Conservation (phyloP, 2,329 filamentous ascomycete genomes). For the Epichloe gansuensis region DNA sequence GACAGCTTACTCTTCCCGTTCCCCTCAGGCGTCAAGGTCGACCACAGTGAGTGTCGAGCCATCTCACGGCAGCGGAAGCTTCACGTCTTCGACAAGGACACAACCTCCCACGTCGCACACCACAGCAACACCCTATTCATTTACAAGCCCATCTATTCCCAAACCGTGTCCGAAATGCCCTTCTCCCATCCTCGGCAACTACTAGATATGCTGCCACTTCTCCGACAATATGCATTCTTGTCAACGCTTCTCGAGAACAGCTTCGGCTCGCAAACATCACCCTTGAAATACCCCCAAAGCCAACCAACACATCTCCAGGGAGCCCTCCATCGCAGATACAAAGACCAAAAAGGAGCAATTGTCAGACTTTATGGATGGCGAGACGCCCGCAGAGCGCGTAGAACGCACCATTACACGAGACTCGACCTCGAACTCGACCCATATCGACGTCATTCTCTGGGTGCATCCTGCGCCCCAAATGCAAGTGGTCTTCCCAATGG, state of each 20-base stretch:
- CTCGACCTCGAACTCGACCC: slow-evolving; percentile 9
- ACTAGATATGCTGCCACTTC: slow-evolving; percentile 56
- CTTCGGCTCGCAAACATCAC: slow-evolving; percentile 32
- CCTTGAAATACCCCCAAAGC: slow-evolving; percentile 1
- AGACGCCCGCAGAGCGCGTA: not conserved
- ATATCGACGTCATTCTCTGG: slow-evolving; percentile 41
- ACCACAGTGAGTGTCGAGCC: slow-evolving; percentile 45
- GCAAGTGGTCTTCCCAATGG: slow-evolving; percentile 42
- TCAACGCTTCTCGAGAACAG: slow-evolving; percentile 51
- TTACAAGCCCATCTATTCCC: slow-evolving; percentile 61
- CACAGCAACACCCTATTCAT: slow-evolving; percentile 55
- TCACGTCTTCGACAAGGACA: slow-evolving; percentile 25
- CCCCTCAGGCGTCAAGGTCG: slow-evolving; percentile 33
- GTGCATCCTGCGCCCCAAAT: slow-evolving; percentile 37
- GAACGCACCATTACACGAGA: not conserved
- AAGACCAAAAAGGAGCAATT: slow-evolving; percentile 22
- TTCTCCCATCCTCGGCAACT: slow-evolving; percentile 72
- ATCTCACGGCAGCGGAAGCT: slow-evolving; percentile 39
- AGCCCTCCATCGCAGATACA: slow-evolving; percentile 2
- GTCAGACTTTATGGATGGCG: slow-evolving; percentile 17
- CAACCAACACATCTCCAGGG: not conserved
- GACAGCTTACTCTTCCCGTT: slow-evolving; percentile 48
- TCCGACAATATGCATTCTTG: slow-evolving; percentile 66
- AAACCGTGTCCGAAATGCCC: slow-evolving; percentile 53
- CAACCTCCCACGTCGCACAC: slow-evolving; percentile 18